A percentile compares a stretch with the other conserved stretches of the same genome.
These are phyloP conservation scores for Lentinula detonsa DNA, from an alignment of 768 basidiomycete genomes.

Conservation along the genomic window DNA sequence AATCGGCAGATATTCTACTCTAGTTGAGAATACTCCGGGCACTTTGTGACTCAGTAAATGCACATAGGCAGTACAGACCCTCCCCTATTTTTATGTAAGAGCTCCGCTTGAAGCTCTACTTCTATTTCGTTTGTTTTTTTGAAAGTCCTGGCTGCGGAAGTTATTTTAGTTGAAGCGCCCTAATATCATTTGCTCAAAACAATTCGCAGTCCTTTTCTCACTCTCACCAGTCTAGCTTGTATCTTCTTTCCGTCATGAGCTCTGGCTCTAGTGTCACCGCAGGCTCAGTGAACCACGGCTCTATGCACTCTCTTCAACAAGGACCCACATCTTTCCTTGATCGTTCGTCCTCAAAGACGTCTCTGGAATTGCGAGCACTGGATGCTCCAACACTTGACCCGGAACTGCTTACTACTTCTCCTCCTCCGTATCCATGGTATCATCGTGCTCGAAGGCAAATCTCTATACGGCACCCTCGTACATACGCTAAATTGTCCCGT, in stretches of 20 bases:
- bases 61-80: no score
- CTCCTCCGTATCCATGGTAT: conserved; percentile 13
- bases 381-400: conserved; percentile 2
- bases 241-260: neutral
- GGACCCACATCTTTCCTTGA: neutral
- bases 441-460: conserved; percentile 13
- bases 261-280: neutral
- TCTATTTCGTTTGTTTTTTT: no score
- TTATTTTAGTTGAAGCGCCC: neutral
- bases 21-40: no score
- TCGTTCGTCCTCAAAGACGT: neutral
- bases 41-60: no score
- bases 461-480: conserved; percentile 14
- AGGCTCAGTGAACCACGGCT: neutral
- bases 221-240: neutral
- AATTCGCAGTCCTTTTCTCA: neutral
- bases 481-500: conserved; percentile 12
- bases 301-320: neutral
- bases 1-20: no score
- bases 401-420: conserved; percentile 13
- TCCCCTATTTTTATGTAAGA: no score
- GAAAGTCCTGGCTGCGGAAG: no score
- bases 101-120: no score
- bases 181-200: neutral
- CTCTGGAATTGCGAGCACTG: neutral